Conservation (phyloP, 306 rosid genomes). For the Rubus parviflorus region DNA sequence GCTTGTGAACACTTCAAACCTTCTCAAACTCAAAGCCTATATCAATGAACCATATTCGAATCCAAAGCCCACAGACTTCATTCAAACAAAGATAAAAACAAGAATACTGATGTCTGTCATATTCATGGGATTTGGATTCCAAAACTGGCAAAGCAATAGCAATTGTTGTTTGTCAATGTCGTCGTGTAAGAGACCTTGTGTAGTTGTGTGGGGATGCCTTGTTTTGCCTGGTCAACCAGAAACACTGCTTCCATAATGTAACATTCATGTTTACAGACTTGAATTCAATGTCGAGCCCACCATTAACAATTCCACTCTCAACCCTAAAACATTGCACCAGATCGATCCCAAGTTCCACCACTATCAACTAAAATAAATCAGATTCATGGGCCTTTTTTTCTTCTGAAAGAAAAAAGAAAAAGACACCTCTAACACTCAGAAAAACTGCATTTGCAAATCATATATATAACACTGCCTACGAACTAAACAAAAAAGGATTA, state of each 20-base stretch:
- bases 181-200: not conserved
- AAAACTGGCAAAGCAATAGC: not conserved
- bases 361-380: not conserved
- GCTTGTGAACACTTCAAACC: not conserved
- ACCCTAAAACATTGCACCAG: not conserved
- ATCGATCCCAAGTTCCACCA: not conserved
- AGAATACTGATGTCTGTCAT: not conserved
- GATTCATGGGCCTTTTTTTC: not conserved
- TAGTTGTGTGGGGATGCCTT: not conserved
- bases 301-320: not conserved
- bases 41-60: not conserved
- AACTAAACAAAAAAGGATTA: not conserved
- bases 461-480: not conserved
- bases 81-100: not conserved
- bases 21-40: slow-evolving; percentile 7
- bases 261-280: not conserved
- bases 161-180: not conserved
- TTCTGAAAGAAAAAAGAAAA: not conserved
- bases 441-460: not conserved
- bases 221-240: slow-evolving; percentile 1
- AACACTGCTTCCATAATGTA: not conserved
- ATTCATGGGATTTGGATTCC: not conserved
- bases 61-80: not conserved
- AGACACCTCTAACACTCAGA: not conserved
- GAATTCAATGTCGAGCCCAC: not conserved